Percentiles rank a stretch among this genome's conserved stretches.
Conservation (phyloP, 352 stramenopile genomes). For the Phytophthora pini region DNA sequence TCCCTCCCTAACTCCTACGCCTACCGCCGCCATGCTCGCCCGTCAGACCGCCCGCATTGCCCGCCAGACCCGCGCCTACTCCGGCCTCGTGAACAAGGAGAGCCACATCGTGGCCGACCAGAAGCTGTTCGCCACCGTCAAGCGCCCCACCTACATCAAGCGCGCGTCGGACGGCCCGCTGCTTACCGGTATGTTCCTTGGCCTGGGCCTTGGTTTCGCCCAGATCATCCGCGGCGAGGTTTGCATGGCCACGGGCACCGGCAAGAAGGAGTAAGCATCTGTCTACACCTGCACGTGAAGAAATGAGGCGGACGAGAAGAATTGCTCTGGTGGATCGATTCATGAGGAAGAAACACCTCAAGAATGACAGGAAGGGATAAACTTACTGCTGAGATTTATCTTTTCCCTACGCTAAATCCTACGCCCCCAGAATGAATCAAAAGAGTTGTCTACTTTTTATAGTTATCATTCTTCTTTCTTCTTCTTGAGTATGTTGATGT, state of each 20-base stretch:
- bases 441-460: slow-evolving; percentile 3
- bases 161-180: slow-evolving; percentile 61
- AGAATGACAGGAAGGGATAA: no score
- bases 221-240: slow-evolving; percentile 71
- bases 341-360: no score
- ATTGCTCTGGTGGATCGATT: no score
- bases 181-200: slow-evolving; percentile 43
- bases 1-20: slow-evolving; percentile 10
- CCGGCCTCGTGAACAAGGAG: slow-evolving; percentile 73
- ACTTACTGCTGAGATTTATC: no score
- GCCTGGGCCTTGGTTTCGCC: slow-evolving; percentile 59
- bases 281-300: slow-evolving; percentile 1
- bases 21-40: slow-evolving; percentile 52
- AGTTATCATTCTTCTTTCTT: no score
- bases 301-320: background rate
- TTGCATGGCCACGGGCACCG: slow-evolving; percentile 69
- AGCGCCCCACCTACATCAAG: slow-evolving; percentile 74
- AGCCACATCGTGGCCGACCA: slow-evolving; percentile 65
- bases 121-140: slow-evolving; percentile 69
- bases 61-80: slow-evolving; percentile 59
- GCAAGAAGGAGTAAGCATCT: slow-evolving; percentile 71
- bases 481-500: background rate
- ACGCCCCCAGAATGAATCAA: slow-evolving; percentile 13
- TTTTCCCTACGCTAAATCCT: slow-evolving; percentile 3
- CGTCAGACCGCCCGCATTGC: slow-evolving; percentile 42